Percentiles rank a stretch among this genome's conserved stretches.
These are phyloP conservation scores for Trichoderma orchidacearum DNA, from an alignment of 495 filamentous ascomycete species.

Conservation along the genomic window DNA sequence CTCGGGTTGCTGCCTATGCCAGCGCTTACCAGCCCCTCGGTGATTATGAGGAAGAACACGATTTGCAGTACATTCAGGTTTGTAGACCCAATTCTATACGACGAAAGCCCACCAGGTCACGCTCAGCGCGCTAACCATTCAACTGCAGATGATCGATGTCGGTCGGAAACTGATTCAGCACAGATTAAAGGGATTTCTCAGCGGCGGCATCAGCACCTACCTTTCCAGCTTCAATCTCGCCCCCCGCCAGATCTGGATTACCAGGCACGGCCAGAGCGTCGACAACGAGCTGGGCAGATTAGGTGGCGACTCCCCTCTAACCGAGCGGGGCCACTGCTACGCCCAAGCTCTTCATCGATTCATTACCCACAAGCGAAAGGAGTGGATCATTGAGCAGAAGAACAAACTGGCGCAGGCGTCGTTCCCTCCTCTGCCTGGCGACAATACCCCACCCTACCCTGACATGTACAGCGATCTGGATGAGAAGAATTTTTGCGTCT, in stretches of 20 bases:
- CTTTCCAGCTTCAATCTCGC: constrained; percentile 92
- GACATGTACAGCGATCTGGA: constrained; percentile 50
- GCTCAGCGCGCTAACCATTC: not conserved
- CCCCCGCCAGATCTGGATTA: constrained; percentile 95
- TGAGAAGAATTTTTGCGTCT: constrained; percentile 90
- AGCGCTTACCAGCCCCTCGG: constrained; percentile 85
- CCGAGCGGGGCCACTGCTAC: constrained; percentile 58
- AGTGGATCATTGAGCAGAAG: constrained; percentile 67
- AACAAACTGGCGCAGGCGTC: constrained; percentile 53
- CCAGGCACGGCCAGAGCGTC: constrained; percentile 72
- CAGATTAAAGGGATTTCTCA: constrained; percentile 81
- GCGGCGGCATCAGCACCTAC: constrained; percentile 82
- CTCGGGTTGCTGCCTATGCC: constrained; percentile 85
- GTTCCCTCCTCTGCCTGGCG: constrained; percentile 75
- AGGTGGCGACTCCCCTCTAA: constrained; percentile 74
- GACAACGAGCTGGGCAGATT: constrained; percentile 73
- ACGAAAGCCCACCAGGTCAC: too few species aligned
- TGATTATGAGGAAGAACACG: constrained; percentile 74
- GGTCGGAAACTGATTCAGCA: constrained; percentile 86
- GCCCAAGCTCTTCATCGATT: constrained; percentile 61
- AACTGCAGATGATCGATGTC: constrained; percentile 79
- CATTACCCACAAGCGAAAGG: constrained; percentile 55
- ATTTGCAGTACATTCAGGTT: constrained; percentile 81
- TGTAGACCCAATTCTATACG: too few species aligned
- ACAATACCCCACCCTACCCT: constrained; percentile 89